phyloP scores from a whole-genome alignment of 257 asterid genomes.

The Solanum tacnaense region DNA sequence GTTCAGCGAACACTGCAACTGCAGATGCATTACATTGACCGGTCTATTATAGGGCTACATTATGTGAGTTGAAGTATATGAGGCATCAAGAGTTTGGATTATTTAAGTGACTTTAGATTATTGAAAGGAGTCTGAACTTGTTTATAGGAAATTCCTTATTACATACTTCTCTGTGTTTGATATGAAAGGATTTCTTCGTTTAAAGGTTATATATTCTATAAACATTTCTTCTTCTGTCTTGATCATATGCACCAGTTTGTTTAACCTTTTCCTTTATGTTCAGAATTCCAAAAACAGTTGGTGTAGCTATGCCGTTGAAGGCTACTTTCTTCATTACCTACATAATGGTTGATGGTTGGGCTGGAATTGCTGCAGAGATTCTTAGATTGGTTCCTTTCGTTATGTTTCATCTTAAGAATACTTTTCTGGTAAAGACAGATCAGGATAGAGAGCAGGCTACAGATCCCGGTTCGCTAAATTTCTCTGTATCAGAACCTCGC shows the following conservation, averaged over 20 bases:
- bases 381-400: background rate
- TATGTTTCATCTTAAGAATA: constrained; percentile 9
- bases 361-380: constrained; percentile 10
- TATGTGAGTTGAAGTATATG: background rate
- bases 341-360: constrained; percentile 22
- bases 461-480: constrained; percentile 8
- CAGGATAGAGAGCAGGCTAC: constrained; percentile 11
- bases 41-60: background rate
- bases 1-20: background rate
- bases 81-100: background rate
- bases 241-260: background rate
- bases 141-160: background rate
- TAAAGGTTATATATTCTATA: background rate
- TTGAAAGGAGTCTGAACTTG: background rate
- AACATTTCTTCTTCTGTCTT: background rate
- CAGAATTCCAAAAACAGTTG: constrained; percentile 16
- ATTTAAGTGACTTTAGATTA: background rate
- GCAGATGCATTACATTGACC: background rate
- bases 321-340: constrained; percentile 18
- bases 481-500: constrained; percentile 6
- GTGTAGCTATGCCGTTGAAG: constrained; percentile 14
- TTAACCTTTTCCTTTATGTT: background rate
- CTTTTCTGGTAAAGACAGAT: constrained; percentile 13
- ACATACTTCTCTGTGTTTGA: background rate
- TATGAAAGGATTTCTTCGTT: background rate